A percentile compares a stretch with the other conserved stretches of the same genome.
Evolutionary conservation across 164 flowering plant genomes (phyloP).

Genomic region (Kalanchoe fedtschenkoi): DNA sequence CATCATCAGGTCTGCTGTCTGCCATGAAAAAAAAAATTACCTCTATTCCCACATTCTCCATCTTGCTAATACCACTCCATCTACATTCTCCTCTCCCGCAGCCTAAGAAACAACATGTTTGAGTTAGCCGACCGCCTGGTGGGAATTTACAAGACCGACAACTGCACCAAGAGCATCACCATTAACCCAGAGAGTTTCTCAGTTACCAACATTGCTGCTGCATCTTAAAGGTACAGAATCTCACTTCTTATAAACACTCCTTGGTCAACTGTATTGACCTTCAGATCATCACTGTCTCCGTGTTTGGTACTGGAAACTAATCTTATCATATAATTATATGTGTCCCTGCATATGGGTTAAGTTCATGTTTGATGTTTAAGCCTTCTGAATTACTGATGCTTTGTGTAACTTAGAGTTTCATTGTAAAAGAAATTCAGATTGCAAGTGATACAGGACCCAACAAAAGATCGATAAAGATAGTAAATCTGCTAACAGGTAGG

Average conservation of each 20-base stretch:
- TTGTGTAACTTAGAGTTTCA: no score
- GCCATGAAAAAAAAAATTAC: neutral
- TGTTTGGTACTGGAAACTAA: no score
- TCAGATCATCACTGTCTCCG: no score
- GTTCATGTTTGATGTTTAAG: no score
- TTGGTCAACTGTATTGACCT: no score
- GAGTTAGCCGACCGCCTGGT: constrained; percentile 96
- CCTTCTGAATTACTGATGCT: no score
- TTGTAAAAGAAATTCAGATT: no score
- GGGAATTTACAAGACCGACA: constrained; percentile 91
- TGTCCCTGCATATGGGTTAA: no score
- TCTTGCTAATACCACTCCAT: neutral
- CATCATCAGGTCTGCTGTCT: constrained; percentile 81
- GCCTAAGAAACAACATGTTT: constrained; percentile 94
- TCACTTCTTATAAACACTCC: neutral
- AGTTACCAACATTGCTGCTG: constrained; percentile 45
- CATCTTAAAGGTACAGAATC: neutral
- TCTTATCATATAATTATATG: no score
- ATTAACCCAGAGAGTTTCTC: constrained; percentile 77
- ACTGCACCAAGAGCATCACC: constrained; percentile 96
- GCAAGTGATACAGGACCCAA: no score
- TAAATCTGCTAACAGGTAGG: no score
- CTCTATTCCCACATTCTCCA: neutral
- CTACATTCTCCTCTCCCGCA: constrained; percentile 22
- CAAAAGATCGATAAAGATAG: no score